phyloP scores from a whole-genome alignment of 148 eudicot species.

The Rhododendron williamsianum region DNA sequence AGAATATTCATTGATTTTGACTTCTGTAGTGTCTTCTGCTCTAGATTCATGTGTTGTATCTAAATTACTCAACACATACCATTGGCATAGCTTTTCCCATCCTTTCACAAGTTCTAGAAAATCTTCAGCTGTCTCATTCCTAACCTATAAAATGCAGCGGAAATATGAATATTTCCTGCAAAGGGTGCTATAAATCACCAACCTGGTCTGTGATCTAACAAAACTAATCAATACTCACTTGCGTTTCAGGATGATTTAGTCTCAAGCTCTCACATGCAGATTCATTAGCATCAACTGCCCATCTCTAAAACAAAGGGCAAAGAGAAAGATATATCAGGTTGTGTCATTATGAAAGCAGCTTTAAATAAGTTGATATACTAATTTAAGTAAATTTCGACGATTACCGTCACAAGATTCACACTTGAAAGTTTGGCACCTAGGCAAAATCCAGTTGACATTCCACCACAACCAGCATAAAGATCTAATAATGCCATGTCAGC shows the following conservation, averaged over 20 bases:
- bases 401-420: conserved; percentile 70
- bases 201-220: not conserved
- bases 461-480: conserved; percentile 93
- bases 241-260: conserved; percentile 82
- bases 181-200: not conserved
- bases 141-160: conserved; percentile 45
- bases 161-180: not conserved
- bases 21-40: conserved; percentile 22
- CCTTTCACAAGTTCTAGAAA: conserved; percentile 70
- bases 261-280: conserved; percentile 88
- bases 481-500: conserved; percentile 62
- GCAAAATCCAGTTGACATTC: conserved; percentile 95
- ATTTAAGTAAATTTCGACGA: not conserved
- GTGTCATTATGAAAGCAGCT: conserved; percentile 3
- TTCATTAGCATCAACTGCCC: conserved; percentile 71
- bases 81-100: conserved; percentile 81
- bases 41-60: conserved; percentile 27
- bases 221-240: conserved; percentile 38
- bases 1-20: conserved; percentile 19
- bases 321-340: conserved; percentile 2
- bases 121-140: conserved; percentile 77
- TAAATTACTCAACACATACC: conserved; percentile 36
- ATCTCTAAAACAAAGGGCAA: conserved; percentile 40
- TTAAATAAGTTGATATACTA: not conserved
- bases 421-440: conserved; percentile 80